Base-by-base conservation (phyloP, 306 rosid genomes). In the Cucurbita ficifolia region DNA sequence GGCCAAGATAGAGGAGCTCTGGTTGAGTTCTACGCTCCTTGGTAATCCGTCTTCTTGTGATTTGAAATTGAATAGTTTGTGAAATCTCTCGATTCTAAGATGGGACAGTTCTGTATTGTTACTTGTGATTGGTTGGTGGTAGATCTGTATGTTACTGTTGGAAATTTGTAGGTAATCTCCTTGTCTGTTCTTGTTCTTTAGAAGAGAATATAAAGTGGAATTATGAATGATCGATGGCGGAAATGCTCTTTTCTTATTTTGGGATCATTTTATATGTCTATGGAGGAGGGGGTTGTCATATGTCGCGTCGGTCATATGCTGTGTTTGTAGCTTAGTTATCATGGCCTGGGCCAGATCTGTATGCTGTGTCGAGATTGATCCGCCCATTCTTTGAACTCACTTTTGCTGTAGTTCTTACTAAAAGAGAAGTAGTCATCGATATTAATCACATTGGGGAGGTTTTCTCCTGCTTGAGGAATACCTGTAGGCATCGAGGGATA, bases 21-120 rank as follows among this genome's bases (percentile, higher is more conserved):
- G 53, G 88, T 93, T 70, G 89, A 93, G 85, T 93, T 93, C 80
- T 93, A 93, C 74, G 97, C 97, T 81, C 96, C 98, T 39, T 93
- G 97, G 98, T 93, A 86, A 48, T 45, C 19, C 16, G 1, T 57
- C 56, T 59, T 58, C 33, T 59, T 55, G n/a, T 3, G 18, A 21
- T 70, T 73, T 73, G 54, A 40, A 19, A 18, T 43, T 19, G 10
- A 1, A 65, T 1, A 64, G 35, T 46, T 19, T 22, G 55, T 43
- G 55, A 14, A 69, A 48, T 13, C 5, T 69, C 4, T 48, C 1
- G 73, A 48, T 69, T 24, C 39, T 67, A 17, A 12, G n/a, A 3
- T 67, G 10, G 45, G 36, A 29, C 10, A 10, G 3, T 21, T 65
- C 13, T 14, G 18, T 43, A 14, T 1, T 13, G 36, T 67, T 43